phyloP scores from a whole-genome alignment of 164 flowering plant species.

The Litsea cubeba region DNA sequence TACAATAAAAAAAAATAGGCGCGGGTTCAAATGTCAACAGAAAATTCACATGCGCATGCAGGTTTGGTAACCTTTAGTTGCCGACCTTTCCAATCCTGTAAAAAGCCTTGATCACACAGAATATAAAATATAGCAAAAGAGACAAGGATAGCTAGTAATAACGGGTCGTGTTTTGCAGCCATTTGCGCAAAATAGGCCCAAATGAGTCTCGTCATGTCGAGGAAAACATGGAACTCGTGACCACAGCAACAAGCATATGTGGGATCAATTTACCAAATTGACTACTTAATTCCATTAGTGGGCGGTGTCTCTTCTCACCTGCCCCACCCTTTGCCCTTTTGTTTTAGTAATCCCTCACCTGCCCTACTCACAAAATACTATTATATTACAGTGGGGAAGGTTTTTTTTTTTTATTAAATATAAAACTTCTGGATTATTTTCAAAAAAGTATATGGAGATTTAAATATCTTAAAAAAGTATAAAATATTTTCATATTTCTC shows the following conservation, averaged over 20 bases:
- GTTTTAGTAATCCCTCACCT: background rate
- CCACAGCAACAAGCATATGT: constrained; percentile 13
- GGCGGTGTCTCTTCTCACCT: constrained; percentile 16
- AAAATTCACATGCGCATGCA: background rate
- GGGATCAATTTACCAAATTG: constrained; percentile 5
- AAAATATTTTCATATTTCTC: too few species aligned
- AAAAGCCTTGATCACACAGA: background rate
- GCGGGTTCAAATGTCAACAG: background rate
- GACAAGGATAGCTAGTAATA: background rate
- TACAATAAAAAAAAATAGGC: too few species aligned
- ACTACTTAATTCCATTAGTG: constrained; percentile 10
- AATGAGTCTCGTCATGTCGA: constrained; percentile 9
- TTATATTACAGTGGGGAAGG: too few species aligned
- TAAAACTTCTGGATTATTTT: too few species aligned
- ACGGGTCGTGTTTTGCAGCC: background rate
- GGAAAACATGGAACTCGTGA: constrained; percentile 22
- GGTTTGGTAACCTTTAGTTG: background rate
- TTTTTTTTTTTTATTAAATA: too few species aligned
- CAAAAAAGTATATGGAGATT: too few species aligned
- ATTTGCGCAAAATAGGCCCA: constrained; percentile 14
- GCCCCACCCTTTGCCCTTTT: constrained; percentile 11
- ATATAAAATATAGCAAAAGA: background rate
- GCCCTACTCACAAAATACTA: background rate
- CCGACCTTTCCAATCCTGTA: background rate
- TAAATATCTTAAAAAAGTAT: too few species aligned